Conservation (phyloP, 1,139 yeast species). For the Debaryomyces subglobosus region DNA sequence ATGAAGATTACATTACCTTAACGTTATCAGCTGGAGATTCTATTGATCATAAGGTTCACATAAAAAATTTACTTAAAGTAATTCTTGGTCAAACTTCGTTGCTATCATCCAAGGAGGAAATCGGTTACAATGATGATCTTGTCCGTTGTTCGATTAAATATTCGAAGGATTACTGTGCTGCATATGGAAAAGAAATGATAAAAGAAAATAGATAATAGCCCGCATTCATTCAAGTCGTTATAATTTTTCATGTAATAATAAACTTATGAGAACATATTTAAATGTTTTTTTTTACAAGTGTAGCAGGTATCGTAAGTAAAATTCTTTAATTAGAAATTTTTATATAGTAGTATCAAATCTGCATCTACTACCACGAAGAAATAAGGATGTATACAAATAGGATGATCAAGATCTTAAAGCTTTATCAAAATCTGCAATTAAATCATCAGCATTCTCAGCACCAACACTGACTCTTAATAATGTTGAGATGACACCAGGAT, state of each 20-base stretch:
- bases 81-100: conserved; percentile 7
- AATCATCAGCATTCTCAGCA: conserved; percentile 71
- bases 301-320: background rate
- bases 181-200: conserved; percentile 11
- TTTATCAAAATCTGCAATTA: conserved; percentile 60
- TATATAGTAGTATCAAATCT: too few relatives aligned
- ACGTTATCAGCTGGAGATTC: conserved; percentile 19
- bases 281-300: too few relatives aligned
- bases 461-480: conserved; percentile 80
- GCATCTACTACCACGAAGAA: too few relatives aligned
- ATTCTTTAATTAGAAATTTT: too few relatives aligned
- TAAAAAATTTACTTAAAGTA: conserved; percentile 14
- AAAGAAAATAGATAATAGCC: background rate
- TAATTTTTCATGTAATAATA: background rate
- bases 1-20: conserved; percentile 14
- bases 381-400: background rate
- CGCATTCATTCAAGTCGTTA: background rate
- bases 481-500: conserved; percentile 53
- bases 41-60: conserved; percentile 14
- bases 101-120: background rate
- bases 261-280: background rate
- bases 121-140: conserved; percentile 23
- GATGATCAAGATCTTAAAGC: conserved; percentile 13
- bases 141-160: conserved; percentile 23
- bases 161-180: conserved; percentile 20